Evolutionary conservation across 352 stramenopile genomes (phyloP).

Genomic region (Aphanomyces stellatus): DNA sequence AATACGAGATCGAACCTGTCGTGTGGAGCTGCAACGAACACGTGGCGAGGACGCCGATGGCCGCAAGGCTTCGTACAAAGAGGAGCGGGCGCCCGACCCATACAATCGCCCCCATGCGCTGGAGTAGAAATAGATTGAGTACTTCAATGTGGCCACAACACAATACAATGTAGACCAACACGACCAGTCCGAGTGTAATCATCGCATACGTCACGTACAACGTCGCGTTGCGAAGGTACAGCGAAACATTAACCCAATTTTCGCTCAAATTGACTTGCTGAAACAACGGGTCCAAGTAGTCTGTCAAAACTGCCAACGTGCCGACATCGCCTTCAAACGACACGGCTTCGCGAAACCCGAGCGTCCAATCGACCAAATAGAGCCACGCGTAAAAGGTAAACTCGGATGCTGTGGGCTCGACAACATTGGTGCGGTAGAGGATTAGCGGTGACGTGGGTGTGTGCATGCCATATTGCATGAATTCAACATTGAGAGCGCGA

Average conservation of each 20-base stretch:
- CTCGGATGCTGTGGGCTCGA: background rate
- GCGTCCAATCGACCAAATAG: background rate
- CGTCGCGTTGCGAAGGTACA: background rate
- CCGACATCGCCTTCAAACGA: background rate
- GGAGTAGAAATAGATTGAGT: background rate
- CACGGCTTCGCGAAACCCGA: slow-evolving; percentile 2
- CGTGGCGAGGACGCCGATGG: slow-evolving; percentile 1
- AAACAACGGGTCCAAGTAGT: background rate
- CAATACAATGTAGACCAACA: background rate
- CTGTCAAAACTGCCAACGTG: background rate
- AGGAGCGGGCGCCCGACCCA: slow-evolving; percentile 11
- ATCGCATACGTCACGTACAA: slow-evolving; percentile 1
- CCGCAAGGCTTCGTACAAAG: background rate
- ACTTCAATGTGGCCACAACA: background rate
- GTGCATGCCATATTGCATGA: background rate
- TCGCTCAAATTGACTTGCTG: background rate
- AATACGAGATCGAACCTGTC: background rate
- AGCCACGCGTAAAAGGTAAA: background rate
- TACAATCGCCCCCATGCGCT: slow-evolving; percentile 2
- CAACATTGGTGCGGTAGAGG: background rate
- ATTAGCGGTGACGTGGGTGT: background rate
- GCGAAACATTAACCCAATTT: background rate
- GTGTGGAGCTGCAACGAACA: background rate
- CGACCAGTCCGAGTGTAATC: background rate
- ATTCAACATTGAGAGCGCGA: background rate